These are phyloP conservation scores for Porodaedalea pini DNA, from an alignment of 1,284 basidiomycete species.

Conservation along the genomic window DNA sequence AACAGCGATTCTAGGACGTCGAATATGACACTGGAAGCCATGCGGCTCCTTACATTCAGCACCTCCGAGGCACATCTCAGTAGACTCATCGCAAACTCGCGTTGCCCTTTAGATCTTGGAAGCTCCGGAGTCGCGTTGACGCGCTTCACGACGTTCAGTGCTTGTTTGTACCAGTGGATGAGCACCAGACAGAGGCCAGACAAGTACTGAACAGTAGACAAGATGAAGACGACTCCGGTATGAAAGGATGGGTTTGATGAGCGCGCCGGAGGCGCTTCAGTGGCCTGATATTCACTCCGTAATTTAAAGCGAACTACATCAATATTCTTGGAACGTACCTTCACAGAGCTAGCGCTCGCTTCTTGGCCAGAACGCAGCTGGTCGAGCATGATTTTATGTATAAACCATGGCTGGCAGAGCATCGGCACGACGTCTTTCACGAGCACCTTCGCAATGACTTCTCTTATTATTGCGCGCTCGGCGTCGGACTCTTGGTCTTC, in stretches of 20 bases:
- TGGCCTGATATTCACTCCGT: slow-evolving; percentile 25
- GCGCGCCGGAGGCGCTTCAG: slow-evolving; percentile 25
- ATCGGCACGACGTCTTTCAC: slow-evolving; percentile 62
- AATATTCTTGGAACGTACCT: neutral
- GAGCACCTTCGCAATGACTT: slow-evolving; percentile 71
- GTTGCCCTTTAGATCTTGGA: slow-evolving; percentile 19
- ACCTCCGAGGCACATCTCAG: slow-evolving; percentile 48
- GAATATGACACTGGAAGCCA: slow-evolving; percentile 41
- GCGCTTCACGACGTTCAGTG: slow-evolving; percentile 56
- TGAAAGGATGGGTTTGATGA: slow-evolving; percentile 48
- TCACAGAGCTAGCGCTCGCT: slow-evolving; percentile 5
- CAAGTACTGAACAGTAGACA: slow-evolving; percentile 68
- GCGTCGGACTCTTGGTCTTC: slow-evolving; percentile 68
- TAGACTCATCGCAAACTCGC: slow-evolving; percentile 10
- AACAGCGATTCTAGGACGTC: slow-evolving; percentile 29
- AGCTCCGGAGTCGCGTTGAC: slow-evolving; percentile 50
- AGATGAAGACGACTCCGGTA: slow-evolving; percentile 56
- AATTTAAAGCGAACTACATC: neutral
- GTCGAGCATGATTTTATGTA: slow-evolving; percentile 62
- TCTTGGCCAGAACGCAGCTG: slow-evolving; percentile 47
- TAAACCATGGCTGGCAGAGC: slow-evolving; percentile 79
- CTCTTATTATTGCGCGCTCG: slow-evolving; percentile 72
- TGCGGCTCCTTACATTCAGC: slow-evolving; percentile 43
- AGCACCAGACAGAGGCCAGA: slow-evolving; percentile 65
- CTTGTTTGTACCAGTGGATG: slow-evolving; percentile 65